phyloP scores from a whole-genome alignment of 1,284 basidiomycete genomes.

The Ustanciosporium gigantosporum region DNA sequence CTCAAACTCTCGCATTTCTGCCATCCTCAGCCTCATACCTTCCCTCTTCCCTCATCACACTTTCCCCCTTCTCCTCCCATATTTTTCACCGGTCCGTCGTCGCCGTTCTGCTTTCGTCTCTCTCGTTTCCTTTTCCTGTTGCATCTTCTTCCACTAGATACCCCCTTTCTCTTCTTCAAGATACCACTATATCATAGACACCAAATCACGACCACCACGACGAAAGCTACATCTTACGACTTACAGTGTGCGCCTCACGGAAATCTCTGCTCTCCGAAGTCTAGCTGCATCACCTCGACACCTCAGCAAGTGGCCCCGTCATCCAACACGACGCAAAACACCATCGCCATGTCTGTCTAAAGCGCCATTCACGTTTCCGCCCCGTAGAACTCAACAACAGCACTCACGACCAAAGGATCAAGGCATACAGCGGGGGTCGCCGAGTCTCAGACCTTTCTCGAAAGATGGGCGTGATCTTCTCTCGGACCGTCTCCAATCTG shows the following conservation, averaged over 20 bases:
- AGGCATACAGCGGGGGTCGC: neutral
- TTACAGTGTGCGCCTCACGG: too few relatives aligned
- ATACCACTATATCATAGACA: neutral
- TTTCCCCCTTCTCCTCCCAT: neutral
- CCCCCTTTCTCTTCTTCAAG: neutral
- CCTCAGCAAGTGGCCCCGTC: neutral
- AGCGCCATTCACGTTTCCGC: neutral
- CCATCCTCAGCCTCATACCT: too few relatives aligned
- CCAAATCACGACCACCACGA: neutral
- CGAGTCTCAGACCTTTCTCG: neutral
- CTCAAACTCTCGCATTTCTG: too few relatives aligned
- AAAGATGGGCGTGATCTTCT: constrained; percentile 21
- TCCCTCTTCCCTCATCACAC: too few relatives aligned
- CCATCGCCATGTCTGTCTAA: neutral
- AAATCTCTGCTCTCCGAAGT: too few relatives aligned
- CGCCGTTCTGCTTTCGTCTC: too few relatives aligned
- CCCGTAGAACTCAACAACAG: neutral
- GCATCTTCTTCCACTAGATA: too few relatives aligned
- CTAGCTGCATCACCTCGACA: too few relatives aligned
- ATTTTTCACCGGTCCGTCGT: too few relatives aligned
- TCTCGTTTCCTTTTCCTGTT: too few relatives aligned
- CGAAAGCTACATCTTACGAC: too few relatives aligned
- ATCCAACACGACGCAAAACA: neutral
- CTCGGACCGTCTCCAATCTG: constrained; percentile 4
- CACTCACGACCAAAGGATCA: neutral